Evolutionary conservation across 2,329 filamentous ascomycete genomes (phyloP), one percentile per base, ranked within the genome.

Genomic region (Hypoxylon sp.): DNA sequence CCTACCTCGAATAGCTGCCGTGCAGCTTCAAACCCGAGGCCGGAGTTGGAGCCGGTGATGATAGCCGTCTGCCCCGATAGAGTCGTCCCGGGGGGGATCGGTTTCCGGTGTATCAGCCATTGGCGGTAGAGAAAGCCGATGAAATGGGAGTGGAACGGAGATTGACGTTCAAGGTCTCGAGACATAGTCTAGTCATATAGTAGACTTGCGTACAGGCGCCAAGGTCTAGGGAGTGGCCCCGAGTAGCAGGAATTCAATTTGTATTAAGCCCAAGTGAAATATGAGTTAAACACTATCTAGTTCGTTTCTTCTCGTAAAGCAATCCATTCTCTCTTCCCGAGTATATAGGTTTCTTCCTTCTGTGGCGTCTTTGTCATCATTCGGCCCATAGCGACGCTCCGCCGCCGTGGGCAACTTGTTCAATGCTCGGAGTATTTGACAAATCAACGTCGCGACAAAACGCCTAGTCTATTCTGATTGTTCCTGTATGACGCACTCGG

Each of bases 61-160:
- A 69, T 61, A 25, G 69, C 66, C 3, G 63, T 69, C 48, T 69
- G 69, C 4, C 60, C 66, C 6, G 62, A 51, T 14, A 71, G 44
- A 30, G n/a, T 44, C 3, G 69, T 73, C 5, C 64, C 69, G 22
- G 63, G 17, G 7, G 74, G 72, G 3, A 72, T 49, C 6, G 73
- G 72, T 49, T 73, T 70, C 10, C 50, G 65, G 51, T 59, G 61
- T 17, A 66, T 22, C 2, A 73, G 20, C 66, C 66, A 75, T 64
- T 76, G 74, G 37, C 74, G 70, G 11, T 71, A 66, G 33, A 84
- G 81, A 2, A 86, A 78, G 0, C 83, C 84, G 56, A 85, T 73
- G 46, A 85, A 75, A 0, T 74, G 77, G 68, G 83, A 44, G 31
- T 75, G 72, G 20, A 73, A 74, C 20, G 60, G 11, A 25, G 74